Conservation (phyloP, 148 eudicot genomes). For the Gaultheria prostrata region DNA sequence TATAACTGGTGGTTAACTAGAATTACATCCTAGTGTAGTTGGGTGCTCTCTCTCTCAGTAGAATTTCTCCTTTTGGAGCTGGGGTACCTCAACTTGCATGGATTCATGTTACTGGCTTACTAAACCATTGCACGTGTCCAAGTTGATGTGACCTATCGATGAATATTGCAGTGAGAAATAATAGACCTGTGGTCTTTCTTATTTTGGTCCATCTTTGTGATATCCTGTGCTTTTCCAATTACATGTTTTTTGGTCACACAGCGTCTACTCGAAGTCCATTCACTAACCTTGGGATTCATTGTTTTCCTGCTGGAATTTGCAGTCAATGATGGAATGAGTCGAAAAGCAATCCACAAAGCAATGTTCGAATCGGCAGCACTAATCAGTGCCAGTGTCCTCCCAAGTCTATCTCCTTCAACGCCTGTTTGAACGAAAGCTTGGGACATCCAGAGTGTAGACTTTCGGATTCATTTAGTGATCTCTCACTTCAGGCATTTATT, state of each 20-base stretch:
- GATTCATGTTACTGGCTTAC: background rate
- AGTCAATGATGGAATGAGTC: slow-evolving; percentile 86
- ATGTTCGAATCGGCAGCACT: slow-evolving; percentile 75
- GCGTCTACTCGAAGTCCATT: background rate
- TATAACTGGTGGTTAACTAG: background rate
- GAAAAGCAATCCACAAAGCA: slow-evolving; percentile 76
- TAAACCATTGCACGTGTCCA: background rate
- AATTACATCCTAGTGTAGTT: too few species aligned
- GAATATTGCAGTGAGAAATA: background rate
- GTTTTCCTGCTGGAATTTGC: slow-evolving; percentile 25
- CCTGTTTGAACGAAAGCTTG: slow-evolving; percentile 66
- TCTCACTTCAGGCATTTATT: slow-evolving; percentile 3
- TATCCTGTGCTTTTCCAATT: background rate
- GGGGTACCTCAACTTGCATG: background rate
- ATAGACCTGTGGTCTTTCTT: background rate
- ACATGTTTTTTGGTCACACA: background rate
- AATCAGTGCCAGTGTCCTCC: slow-evolving; percentile 60
- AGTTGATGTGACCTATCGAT: background rate
- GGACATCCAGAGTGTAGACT: slow-evolving; percentile 54
- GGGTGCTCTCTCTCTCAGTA: too few species aligned
- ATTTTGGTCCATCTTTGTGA: background rate
- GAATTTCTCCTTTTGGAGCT: slow-evolving; percentile 6
- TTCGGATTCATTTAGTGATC: background rate
- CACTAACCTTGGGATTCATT: background rate
- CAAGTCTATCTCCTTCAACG: slow-evolving; percentile 77